Evolutionary conservation across 164 flowering plant genomes (phyloP), one percentile per base, ranked within the genome.

Genomic region (Chimonanthus praecox): DNA sequence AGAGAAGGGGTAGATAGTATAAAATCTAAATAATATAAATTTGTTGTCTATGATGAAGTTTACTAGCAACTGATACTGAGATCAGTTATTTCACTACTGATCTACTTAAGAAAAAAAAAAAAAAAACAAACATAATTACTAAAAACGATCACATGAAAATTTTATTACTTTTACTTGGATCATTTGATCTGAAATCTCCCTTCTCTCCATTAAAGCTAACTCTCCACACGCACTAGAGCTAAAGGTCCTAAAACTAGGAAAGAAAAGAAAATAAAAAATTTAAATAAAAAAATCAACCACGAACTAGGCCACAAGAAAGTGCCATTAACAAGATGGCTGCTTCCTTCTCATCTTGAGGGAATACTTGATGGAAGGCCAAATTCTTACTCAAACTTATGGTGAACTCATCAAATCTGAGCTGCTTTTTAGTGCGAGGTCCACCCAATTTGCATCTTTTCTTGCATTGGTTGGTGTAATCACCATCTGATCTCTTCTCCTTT

Each of bases 281-380:
- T n/a, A n/a, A n/a, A n/a, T n/a, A 9, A 47, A 46, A 63, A 71
- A 68, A 69, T 91, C 84, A 90, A 63, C 89, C 88, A 74, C 79
- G 85, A 72, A 88, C 90, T 33, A 87, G 85, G 51, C 94, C 97
- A 79, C 78, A 89, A 33, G 99, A 94, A 49, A 94, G 74, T 71
- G 97, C 94, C 99, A 94, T 94, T 64, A 94, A 87, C 60, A 94
- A 83, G 72, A 94, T 86, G 2, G 99, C 99, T 21, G 95, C 99
- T 76, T 94, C 95, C 84, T 85, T 88, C 81, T 94, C 98, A 65
- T 92, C 99, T 70, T 88, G 92, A 16, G 97, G 98, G 78, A 92
- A 94, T 47, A 87, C 90, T 44, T 75, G 83, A 48, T 90, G 89
- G 69, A 83, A 82, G 43, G 90, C 80, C 5, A 83, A 78, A 64